These are phyloP conservation scores for Vitis vinifera DNA, from an alignment of 164 flowering plant genomes.

Conservation along the genomic window DNA sequence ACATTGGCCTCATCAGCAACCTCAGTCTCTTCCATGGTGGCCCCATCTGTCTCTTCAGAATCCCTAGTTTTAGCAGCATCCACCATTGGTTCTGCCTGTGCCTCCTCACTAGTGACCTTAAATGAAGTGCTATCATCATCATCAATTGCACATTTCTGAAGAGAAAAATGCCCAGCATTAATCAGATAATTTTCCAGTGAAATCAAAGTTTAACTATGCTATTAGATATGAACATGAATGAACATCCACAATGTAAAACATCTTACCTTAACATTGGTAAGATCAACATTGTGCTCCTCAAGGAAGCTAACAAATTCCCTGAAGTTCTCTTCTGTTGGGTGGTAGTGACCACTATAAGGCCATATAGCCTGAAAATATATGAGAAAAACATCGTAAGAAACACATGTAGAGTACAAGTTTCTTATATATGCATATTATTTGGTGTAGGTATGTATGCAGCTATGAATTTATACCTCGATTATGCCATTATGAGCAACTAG, in stretches of 20 bases:
- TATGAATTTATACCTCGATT: constrained; percentile 45
- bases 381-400: background rate
- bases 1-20: constrained; percentile 1
- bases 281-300: constrained; percentile 58
- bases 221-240: no score
- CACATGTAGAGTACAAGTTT: background rate
- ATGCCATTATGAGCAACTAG: constrained; percentile 58
- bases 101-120: constrained; percentile 5
- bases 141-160: constrained; percentile 40
- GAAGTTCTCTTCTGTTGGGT: constrained; percentile 75
- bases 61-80: background rate
- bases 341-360: constrained; percentile 86
- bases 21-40: background rate
- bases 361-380: constrained; percentile 54
- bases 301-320: constrained; percentile 65
- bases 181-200: background rate
- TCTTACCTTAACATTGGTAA: constrained; percentile 61
- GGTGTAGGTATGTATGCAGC: background rate
- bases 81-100: constrained; percentile 1
- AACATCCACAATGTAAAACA: no score
- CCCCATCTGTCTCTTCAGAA: background rate
- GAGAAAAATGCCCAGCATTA: background rate
- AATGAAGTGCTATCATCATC: constrained; percentile 35
- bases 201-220: no score
- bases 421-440: background rate